A percentile compares a stretch with the other conserved stretches of the same genome.
Conservation (phyloP, 73 alveolate species). For the Paramecium primaurelia region DNA sequence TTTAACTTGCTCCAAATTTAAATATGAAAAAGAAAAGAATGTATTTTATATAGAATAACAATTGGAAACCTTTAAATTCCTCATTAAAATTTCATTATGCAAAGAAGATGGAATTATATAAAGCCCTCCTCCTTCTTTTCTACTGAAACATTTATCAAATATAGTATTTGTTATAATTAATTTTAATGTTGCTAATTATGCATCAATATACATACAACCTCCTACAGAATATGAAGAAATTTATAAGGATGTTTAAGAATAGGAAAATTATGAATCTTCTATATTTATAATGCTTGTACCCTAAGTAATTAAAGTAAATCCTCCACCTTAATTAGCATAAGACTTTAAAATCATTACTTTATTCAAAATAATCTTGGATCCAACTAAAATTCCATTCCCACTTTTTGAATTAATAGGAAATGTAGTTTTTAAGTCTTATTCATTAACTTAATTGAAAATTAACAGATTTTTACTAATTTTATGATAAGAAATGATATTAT, state of each 20-base stretch:
- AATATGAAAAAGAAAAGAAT: not conserved
- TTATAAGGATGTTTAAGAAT: not conserved
- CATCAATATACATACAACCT: not conserved
- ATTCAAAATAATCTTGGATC: not conserved
- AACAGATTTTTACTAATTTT: not conserved
- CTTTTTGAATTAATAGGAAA: not conserved
- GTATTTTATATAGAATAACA: not conserved
- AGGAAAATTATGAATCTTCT: not conserved
- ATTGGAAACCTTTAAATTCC: not conserved
- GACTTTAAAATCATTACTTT: not conserved
- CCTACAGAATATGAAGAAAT: not conserved
- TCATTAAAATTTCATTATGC: not conserved
- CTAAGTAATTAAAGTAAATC: not conserved
- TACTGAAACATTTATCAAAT: not conserved
- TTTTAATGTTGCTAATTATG: not conserved
- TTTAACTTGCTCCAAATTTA: not conserved
- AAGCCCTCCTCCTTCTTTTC: not conserved
- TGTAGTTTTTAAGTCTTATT: not conserved
- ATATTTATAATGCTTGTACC: not conserved
- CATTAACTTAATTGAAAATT: not conserved
- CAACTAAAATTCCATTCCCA: not conserved
- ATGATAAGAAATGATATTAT: not conserved
- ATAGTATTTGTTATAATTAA: not conserved
- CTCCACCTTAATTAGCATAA: not conserved
- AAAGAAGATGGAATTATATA: not conserved